Percentiles rank a stretch among this genome's conserved stretches.
phyloP scores from a whole-genome alignment of 1,284 basidiomycete genomes.

The Tranzscheliella williamsii region DNA sequence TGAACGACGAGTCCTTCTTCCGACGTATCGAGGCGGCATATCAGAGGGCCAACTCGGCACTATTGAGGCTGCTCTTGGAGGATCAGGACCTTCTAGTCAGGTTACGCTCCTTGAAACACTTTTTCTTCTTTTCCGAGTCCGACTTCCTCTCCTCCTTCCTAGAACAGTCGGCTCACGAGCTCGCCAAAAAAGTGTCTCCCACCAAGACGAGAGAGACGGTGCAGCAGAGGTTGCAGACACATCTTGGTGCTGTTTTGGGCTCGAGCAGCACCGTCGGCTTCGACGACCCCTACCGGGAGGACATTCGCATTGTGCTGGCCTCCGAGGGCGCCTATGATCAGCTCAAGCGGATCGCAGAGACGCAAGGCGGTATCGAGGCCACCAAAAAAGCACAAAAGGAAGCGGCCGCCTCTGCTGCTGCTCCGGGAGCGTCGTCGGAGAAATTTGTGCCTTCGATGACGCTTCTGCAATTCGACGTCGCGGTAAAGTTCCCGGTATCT shows the following conservation, averaged over 20 bases:
- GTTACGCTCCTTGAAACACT: conserved; percentile 57
- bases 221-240: conserved; percentile 54
- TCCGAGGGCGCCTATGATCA: conserved; percentile 58
- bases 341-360: conserved; percentile 59
- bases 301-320: conserved; percentile 54
- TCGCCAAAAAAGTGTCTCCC: conserved; percentile 53
- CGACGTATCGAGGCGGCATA: conserved; percentile 55
- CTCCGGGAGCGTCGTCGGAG: conserved; percentile 64
- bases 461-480: conserved; percentile 56
- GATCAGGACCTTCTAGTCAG: conserved; percentile 55
- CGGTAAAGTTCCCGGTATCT: conserved; percentile 59
- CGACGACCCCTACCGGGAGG: conserved; percentile 56
- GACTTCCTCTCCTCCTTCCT: conserved; percentile 59
- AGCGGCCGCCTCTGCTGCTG: conserved; percentile 6
- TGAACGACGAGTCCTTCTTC: conserved; percentile 57
- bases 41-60: conserved; percentile 54
- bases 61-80: conserved; percentile 52
- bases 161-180: conserved; percentile 55
- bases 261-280: conserved; percentile 56
- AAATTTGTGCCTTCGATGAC: conserved; percentile 37
- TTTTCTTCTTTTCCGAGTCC: conserved; percentile 55
- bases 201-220: conserved; percentile 63
- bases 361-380: conserved; percentile 57
- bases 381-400: conserved; percentile 52
- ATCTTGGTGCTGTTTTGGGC: conserved; percentile 57